phyloP scores from a whole-genome alignment of 2,329 filamentous ascomycete species.

The Byssochlamys sp. region DNA sequence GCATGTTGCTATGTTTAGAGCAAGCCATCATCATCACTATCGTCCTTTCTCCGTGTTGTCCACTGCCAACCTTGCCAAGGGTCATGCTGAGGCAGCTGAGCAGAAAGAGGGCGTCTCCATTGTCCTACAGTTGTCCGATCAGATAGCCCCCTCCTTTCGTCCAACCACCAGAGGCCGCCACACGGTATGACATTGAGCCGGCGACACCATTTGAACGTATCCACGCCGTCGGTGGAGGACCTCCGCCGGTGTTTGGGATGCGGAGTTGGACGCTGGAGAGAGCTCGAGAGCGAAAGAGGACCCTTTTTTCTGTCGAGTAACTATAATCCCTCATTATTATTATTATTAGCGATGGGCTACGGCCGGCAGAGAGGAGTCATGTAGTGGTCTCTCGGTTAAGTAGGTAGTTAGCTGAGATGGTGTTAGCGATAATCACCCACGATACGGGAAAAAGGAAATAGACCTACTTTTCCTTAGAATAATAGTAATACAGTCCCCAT shows the following conservation, averaged over 20 bases:
- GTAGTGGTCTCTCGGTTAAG: neutral
- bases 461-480: neutral
- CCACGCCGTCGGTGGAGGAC: neutral
- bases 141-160: neutral
- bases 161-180: neutral
- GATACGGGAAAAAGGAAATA: neutral
- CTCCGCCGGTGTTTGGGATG: neutral
- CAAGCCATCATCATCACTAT: neutral
- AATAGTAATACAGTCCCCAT: neutral
- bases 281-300: neutral
- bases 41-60: neutral
- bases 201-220: neutral
- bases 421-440: neutral
- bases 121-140: neutral
- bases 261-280: neutral
- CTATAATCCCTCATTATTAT: neutral
- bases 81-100: neutral
- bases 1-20: conserved; percentile 1
- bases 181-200: neutral
- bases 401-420: neutral
- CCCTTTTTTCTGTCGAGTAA: neutral
- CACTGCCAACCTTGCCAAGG: neutral
- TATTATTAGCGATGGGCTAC: neutral
- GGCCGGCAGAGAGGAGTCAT: neutral
- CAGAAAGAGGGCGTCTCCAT: neutral